These are phyloP conservation scores for Halophytophthora batemanensis DNA, from an alignment of 352 stramenopile genomes.

Conservation along the genomic window DNA sequence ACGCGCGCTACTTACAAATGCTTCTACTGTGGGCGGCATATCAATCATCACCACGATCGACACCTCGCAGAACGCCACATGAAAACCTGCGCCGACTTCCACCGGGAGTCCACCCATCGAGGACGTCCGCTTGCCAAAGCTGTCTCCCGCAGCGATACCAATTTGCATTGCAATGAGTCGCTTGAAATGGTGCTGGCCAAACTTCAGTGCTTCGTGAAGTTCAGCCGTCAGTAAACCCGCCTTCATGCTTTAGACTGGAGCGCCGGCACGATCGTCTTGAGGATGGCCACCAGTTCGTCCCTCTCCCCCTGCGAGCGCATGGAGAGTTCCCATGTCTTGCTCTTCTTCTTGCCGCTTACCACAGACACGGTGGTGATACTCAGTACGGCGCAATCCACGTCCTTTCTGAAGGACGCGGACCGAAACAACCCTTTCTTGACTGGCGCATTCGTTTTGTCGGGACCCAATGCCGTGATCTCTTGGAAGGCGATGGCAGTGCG, in stretches of 20 bases:
- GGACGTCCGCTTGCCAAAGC: too few species aligned
- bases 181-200: too few species aligned
- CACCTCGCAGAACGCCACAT: too few species aligned
- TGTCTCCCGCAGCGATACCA: too few species aligned
- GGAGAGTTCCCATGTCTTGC: conserved; percentile 33
- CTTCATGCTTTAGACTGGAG: conserved; percentile 1
- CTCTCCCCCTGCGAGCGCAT: conserved; percentile 43
- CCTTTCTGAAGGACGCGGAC: conserved; percentile 25
- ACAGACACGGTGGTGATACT: conserved; percentile 7
- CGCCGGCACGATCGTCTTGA: conserved; percentile 14
- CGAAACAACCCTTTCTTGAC: conserved; percentile 24
- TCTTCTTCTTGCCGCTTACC: conserved; percentile 12
- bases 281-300: conserved; percentile 18
- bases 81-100: too few species aligned
- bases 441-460: conserved; percentile 2
- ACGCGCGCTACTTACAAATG: too few species aligned
- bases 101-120: too few species aligned
- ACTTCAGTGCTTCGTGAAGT: too few species aligned
- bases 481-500: conserved; percentile 17
- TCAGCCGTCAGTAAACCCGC: background rate
- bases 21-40: too few species aligned
- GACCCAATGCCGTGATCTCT: conserved; percentile 40
- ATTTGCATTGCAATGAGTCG: too few species aligned
- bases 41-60: too few species aligned
- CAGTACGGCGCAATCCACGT: conserved; percentile 23